phyloP scores from a whole-genome alignment of 1,284 basidiomycete genomes.

The Puccinia polysora region DNA sequence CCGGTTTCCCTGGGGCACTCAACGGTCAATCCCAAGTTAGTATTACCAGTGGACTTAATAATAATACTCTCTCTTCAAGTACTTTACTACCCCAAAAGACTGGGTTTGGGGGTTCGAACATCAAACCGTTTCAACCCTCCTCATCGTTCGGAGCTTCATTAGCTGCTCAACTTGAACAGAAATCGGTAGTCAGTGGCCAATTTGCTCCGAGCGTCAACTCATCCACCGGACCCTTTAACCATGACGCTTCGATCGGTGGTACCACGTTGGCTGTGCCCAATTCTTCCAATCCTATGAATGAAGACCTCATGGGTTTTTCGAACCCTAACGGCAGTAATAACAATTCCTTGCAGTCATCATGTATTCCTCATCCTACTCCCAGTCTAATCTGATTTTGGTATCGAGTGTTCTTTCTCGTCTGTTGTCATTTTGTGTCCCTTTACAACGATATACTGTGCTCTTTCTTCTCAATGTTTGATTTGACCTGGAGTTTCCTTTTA shows the following conservation, averaged over 20 bases:
- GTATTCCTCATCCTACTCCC: not conserved
- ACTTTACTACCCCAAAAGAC: constrained; percentile 75
- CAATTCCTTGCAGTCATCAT: not conserved
- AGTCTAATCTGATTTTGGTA: constrained; percentile 17
- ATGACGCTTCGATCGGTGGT: not conserved
- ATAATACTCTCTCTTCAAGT: constrained; percentile 42
- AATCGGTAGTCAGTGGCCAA: not conserved
- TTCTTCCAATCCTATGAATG: not conserved
- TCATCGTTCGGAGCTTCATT: constrained; percentile 79
- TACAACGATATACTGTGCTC: no score
- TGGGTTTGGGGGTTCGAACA: constrained; percentile 63
- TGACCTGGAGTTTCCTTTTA: no score
- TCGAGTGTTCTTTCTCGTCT: no score
- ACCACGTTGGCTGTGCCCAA: not conserved
- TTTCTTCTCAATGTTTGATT: no score
- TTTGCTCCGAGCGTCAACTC: not conserved
- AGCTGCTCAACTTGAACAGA: constrained; percentile 25
- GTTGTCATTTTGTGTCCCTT: not conserved
- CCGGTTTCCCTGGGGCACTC: constrained; percentile 21
- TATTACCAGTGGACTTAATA: constrained; percentile 31
- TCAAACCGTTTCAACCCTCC: constrained; percentile 86
- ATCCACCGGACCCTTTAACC: not conserved
- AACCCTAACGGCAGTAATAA: not conserved
- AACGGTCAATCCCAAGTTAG: constrained; percentile 45
- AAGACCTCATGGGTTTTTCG: constrained; percentile 18